A percentile compares a stretch with the other conserved stretches of the same genome.
Conservation (phyloP, 2,329 filamentous ascomycete genomes). For the Lecanicillium sp. region DNA sequence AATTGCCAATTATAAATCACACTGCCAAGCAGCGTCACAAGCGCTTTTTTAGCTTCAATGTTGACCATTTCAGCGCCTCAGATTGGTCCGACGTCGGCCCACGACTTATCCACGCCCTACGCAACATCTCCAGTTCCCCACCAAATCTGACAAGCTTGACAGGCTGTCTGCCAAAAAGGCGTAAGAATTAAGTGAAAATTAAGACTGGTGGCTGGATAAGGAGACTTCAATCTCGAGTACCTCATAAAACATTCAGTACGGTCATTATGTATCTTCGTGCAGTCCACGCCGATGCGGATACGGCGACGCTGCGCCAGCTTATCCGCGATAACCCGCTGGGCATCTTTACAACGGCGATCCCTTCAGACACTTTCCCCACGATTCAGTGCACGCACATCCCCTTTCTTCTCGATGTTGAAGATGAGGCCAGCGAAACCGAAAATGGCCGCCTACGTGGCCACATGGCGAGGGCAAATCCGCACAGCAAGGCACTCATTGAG, state of each 20-base stretch:
- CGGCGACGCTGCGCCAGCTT: conserved; percentile 46
- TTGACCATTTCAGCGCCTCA: conserved; percentile 2
- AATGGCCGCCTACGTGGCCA: conserved; percentile 51
- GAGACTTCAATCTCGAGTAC: too few species aligned
- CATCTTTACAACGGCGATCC: conserved; percentile 56
- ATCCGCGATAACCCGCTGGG: conserved; percentile 57
- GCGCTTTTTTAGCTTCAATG: not conserved
- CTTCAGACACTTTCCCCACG: conserved; percentile 39
- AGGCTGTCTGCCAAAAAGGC: not conserved
- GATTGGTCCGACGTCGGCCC: conserved; percentile 6
- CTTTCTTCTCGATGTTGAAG: conserved; percentile 47
- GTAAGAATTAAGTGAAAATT: not conserved
- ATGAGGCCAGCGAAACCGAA: conserved; percentile 35
- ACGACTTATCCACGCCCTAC: conserved; percentile 12
- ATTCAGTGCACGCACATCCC: conserved; percentile 58
- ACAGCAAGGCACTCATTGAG: conserved; percentile 55
- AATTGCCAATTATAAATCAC: conserved; percentile 10
- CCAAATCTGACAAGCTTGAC: not conserved
- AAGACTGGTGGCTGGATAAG: too few species aligned
- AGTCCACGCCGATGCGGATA: conserved; percentile 44
- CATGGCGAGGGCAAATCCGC: conserved; percentile 57
- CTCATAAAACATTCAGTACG: too few species aligned
- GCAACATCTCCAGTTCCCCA: conserved; percentile 2
- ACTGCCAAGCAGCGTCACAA: not conserved
- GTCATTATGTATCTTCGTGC: conserved; percentile 12